Conservation (phyloP, 2,329 filamentous ascomycete species). For the Pseudocercospora pini-densiflorae region DNA sequence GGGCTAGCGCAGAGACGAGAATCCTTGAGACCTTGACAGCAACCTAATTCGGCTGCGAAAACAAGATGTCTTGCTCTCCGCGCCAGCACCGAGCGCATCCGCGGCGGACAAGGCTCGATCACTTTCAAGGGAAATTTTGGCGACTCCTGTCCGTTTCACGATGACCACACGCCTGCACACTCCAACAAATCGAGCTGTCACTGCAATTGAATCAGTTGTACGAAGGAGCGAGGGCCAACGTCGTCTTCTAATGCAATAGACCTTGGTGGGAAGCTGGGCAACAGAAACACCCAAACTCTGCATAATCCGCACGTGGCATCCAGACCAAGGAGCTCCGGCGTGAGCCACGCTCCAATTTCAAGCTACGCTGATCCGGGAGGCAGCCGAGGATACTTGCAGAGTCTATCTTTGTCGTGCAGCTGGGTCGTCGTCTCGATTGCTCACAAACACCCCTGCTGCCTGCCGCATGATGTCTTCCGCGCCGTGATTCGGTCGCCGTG, state of each 20-base stretch:
- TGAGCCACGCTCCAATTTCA: slow-evolving; percentile 20
- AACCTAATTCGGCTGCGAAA: slow-evolving; percentile 20
- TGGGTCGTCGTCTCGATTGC: slow-evolving; percentile 7
- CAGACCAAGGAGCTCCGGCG: slow-evolving; percentile 21
- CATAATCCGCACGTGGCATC: slow-evolving; percentile 31
- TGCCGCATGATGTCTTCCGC: slow-evolving; percentile 18
- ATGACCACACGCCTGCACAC: background rate
- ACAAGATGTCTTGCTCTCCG: slow-evolving; percentile 5
- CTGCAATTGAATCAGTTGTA: slow-evolving; percentile 23
- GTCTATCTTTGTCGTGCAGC: slow-evolving; percentile 28
- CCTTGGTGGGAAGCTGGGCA: slow-evolving; percentile 14
- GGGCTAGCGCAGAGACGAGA: slow-evolving; percentile 21
- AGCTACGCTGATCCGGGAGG: slow-evolving; percentile 36
- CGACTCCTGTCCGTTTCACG: slow-evolving; percentile 10
- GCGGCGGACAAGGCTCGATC: background rate
- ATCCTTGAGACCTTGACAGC: slow-evolving; percentile 17
- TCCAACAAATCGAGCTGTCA: slow-evolving; percentile 12
- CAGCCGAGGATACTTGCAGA: slow-evolving; percentile 26
- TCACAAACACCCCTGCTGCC: slow-evolving; percentile 10
- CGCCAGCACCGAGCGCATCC: slow-evolving; percentile 5
- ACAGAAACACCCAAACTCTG: slow-evolving; percentile 24
- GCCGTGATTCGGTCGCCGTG: slow-evolving; percentile 23
- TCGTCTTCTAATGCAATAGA: slow-evolving; percentile 4
- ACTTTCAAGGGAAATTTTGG: background rate
- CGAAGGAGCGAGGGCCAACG: background rate